These are phyloP conservation scores for Candolleomyces efflorescens DNA, from an alignment of 768 basidiomycete genomes.

Conservation along the genomic window DNA sequence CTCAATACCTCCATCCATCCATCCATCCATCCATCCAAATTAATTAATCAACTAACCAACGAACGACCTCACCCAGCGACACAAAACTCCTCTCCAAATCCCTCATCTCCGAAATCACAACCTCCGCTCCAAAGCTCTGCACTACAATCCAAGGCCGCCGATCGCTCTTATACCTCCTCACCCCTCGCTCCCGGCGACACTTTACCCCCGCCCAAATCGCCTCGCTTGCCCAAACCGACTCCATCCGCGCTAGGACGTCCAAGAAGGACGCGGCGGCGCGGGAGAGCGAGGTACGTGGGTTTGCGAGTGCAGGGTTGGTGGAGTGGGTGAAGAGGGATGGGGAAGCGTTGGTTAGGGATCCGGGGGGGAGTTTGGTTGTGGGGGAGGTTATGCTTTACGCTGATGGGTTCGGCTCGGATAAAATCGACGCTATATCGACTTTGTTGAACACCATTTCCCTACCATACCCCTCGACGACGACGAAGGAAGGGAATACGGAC, in stretches of 20 bases:
- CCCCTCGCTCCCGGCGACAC: slow-evolving; percentile 79
- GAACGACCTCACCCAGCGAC: slow-evolving; percentile 46
- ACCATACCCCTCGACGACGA: slow-evolving; percentile 54
- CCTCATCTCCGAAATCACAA: slow-evolving; percentile 65
- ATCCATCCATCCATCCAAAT: too few species aligned
- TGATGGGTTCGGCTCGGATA: slow-evolving; percentile 74
- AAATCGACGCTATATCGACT: slow-evolving; percentile 53
- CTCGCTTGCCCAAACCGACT: slow-evolving; percentile 70
- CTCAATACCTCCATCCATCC: not conserved
- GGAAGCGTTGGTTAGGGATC: slow-evolving; percentile 60
- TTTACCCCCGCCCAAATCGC: slow-evolving; percentile 81
- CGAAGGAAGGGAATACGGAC: too few species aligned
- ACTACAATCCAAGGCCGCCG: slow-evolving; percentile 72
- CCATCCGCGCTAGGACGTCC: slow-evolving; percentile 64
- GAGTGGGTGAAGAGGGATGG: slow-evolving; percentile 63
- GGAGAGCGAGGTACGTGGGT: slow-evolving; percentile 64
- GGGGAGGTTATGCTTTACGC: slow-evolving; percentile 82
- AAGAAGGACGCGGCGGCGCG: slow-evolving; percentile 73
- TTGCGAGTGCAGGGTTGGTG: slow-evolving; percentile 74
- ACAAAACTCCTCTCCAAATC: slow-evolving; percentile 87
- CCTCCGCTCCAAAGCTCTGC: slow-evolving; percentile 53
- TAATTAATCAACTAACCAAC: too few species aligned
- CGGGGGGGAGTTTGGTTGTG: slow-evolving; percentile 75
- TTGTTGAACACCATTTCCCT: slow-evolving; percentile 54
- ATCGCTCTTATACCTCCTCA: slow-evolving; percentile 75